Evolutionary conservation across 331 rosid species (phyloP), one percentile per base, ranked within the genome.

Genomic region (Acacia pycnantha): DNA sequence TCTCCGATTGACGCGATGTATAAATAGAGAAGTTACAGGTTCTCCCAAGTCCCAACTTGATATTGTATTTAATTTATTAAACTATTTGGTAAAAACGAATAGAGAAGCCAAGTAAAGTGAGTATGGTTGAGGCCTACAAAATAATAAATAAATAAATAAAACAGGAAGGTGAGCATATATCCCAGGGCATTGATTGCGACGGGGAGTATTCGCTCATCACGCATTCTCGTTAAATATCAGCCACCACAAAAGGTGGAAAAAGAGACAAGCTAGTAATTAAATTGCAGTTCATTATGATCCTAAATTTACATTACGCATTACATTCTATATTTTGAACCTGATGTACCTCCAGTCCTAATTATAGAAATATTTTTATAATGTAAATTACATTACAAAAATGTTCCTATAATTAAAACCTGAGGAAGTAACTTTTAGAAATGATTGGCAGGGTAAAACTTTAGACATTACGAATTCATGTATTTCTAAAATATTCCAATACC

Each of bases 131-230:
- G 62, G 26, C 26, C 62, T n/a, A 11, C 12, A 54, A n/a, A 22
- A 58, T n/a, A 9, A 22, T 3, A n/a, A 22, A 58, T 21, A n/a
- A 22, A 58, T 21, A 56, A n/a, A 8, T 7, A n/a, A 21, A n/a
- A 56, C 5, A 11, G 31, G 3, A 22, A 22, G 11, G 65, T 11
- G 33, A 69, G n/a, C 4, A 22, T 8, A 5, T 21, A 10, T 70
- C 56, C 76, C 62, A 24, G 5, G 33, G 33, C 76, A 26, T 26
- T 47, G 61, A 72, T 72, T 26, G 76, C 76, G 76, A 43, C 76
- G 62, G 18, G 35, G 76, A 73, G 48, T 48, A n/a, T 73, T 48
- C 43, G 48, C 61, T 6, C 24, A 16, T 6, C 41, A 64, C 6
- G 37, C 41, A 15, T 26, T 64, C 41, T 29, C n/a, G 13, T 65